Base-by-base conservation (phyloP, 768 basidiomycete genomes). In the Arthromyces matolae region DNA sequence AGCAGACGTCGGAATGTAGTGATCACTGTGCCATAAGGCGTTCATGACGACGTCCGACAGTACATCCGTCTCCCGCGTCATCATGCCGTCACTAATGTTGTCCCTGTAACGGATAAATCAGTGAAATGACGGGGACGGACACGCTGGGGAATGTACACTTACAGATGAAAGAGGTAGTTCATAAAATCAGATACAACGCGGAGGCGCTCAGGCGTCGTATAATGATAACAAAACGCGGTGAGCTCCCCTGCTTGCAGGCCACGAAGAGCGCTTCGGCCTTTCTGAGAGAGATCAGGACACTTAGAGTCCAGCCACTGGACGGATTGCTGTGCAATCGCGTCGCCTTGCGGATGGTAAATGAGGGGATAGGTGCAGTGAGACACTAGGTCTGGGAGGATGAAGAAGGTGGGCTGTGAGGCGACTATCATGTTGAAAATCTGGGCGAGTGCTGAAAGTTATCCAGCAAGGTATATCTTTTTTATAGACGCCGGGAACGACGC, bases 81-180 rank as follows among this genome's bases (percentile, higher is more conserved):
- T 79, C 83, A 87, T 85, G 43, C 84, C 84, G 59, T 89, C 86
- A 58, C 83, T 86, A 60, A 89, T 78, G 60, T 90, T 81, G 61
- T 90, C 87, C 29, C 75, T 76, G 5, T 23, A 23, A 18, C 36
- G 14, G 13, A 8, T 28, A 46, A 52, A 12, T 56, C 40, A 12
- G 20, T 33, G 49, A 28, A 47, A 37, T 28, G 23, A 46, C 52
- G 38, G 49, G 19, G 42, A 51, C 25, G 18, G 45, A 48, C 37
- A 10, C 3, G 24, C 40, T 47, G 41, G 48, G 43, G 42, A 24
- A 42, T 47, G 51, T 46, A 4, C 35, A 68, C 75, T 37, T 48
- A 78, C 76, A 79, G 55, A 58, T 78, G 76, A 60, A 79, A 79
- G 4, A 79, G 66, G 48, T 78, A 79, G 51, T 72, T 77, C 79